Conservation (phyloP, 2,329 filamentous ascomycete species). For the Ceratocystis albifundus region DNA sequence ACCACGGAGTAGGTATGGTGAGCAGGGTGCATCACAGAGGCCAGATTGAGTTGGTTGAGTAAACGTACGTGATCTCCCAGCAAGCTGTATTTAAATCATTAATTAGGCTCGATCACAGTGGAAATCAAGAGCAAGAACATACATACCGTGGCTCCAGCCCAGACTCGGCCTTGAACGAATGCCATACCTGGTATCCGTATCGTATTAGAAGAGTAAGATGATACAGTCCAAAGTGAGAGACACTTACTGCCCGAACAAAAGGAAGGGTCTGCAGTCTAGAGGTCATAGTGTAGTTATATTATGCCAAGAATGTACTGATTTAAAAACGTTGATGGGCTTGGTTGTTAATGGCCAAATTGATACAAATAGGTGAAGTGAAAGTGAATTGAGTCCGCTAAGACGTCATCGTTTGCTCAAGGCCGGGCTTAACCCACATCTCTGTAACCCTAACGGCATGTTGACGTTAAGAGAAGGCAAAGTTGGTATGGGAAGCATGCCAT, state of each 20-base stretch:
- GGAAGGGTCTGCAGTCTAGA: constrained; percentile 11
- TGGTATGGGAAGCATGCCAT: too few relatives aligned
- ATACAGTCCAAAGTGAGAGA: background rate
- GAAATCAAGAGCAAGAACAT: constrained; percentile 25
- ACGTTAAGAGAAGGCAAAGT: too few relatives aligned
- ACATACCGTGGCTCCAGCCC: constrained; percentile 76
- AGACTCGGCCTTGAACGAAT: constrained; percentile 74
- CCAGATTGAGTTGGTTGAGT: too few relatives aligned
- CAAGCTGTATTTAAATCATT: constrained; percentile 28
- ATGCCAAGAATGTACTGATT: background rate
- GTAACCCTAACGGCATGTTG: background rate
- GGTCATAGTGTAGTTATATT: background rate
- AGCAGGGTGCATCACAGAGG: background rate
- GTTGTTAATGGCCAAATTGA: background rate
- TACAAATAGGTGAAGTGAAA: background rate
- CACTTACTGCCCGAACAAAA: constrained; percentile 21
- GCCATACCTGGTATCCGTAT: constrained; percentile 53
- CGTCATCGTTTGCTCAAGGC: background rate
- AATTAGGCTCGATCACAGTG: background rate
- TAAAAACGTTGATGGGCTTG: background rate
- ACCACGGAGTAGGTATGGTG: background rate
- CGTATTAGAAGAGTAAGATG: background rate
- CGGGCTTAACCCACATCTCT: background rate
- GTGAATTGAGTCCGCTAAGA: background rate
- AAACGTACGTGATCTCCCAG: constrained; percentile 34